phyloP scores from a whole-genome alignment of 140 eudicot species.

The Oenanthe javanica region DNA sequence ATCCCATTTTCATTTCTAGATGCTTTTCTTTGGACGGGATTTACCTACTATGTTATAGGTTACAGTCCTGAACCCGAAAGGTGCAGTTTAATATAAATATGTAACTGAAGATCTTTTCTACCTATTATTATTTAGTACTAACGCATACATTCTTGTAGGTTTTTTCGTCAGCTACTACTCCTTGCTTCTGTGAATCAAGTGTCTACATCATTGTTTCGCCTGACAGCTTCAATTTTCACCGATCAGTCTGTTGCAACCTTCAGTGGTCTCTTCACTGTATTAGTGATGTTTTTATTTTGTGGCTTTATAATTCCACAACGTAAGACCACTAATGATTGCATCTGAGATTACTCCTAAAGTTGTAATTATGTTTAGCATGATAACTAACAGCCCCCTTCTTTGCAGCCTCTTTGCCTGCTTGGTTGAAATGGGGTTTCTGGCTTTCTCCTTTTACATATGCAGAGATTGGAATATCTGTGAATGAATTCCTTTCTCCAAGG shows the following conservation, averaged over 20 bases:
- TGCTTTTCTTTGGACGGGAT: constrained; percentile 20
- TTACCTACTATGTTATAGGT: constrained; percentile 51
- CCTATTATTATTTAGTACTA: background rate
- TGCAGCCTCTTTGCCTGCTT: constrained; percentile 13
- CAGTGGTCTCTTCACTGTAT: constrained; percentile 39
- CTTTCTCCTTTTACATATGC: constrained; percentile 13
- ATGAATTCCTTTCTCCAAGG: constrained; percentile 16
- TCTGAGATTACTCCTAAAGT: background rate
- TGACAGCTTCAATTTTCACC: constrained; percentile 50
- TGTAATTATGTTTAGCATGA: background rate
- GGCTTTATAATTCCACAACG: constrained; percentile 50
- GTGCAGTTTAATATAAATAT: background rate
- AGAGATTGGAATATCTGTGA: constrained; percentile 10
- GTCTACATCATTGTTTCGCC: constrained; percentile 29
- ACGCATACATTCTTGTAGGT: background rate
- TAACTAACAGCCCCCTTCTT: background rate
- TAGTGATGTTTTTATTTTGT: constrained; percentile 50
- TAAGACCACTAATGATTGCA: background rate
- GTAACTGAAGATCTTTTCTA: background rate
- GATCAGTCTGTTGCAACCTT: constrained; percentile 53
- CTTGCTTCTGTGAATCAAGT: constrained; percentile 12
- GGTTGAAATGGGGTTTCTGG: constrained; percentile 11
- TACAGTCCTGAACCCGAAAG: constrained; percentile 44
- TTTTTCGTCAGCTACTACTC: constrained; percentile 6
- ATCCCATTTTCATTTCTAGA: constrained; percentile 48